Base-by-base conservation (phyloP, 2,329 filamentous ascomycete genomes). In the Fusarium ramigenum region DNA sequence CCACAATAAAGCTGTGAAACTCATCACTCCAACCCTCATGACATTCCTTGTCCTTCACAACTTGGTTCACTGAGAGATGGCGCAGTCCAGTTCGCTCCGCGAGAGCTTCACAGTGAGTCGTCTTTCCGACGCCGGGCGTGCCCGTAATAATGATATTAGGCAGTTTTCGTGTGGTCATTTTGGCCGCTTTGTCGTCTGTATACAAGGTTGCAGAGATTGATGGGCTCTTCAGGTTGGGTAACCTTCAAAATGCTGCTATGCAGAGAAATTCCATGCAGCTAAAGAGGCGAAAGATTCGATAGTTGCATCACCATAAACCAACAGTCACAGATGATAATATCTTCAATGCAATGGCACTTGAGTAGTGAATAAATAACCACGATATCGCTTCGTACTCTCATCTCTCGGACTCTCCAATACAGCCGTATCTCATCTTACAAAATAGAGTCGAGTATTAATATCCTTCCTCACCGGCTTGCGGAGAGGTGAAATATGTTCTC, bases 121-220 rank as follows among this genome's bases (percentile, higher is more conserved):
- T 97, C 85, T 99, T 99, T 79, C 96, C 96, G 34, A 97, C 94
- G 62, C 96, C 96, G 1, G 96, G 96, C 25, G 96, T 99, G 73
- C 96, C 96, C 44, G 96, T 98, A 75, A 99, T 88, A 76, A 99
- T 93, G 78, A 99, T 94, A 82, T 98, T 99, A 36, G 96, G 96
- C 71, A 84, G 83, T 36, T 80, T 84, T 75, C 90, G 85, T 80
- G 85, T 83, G 63, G 75, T 83, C 58, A 66, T 70, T 73, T 66
- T 63, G 23, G 63, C 40, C 30, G 44, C 15, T 23, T 39, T 56
- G 59, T 39, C 47, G 61, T 56, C 47, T 42, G 39, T 57, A 42
- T 47, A 58, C 63, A 30, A 30, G 44, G 46, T 65, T 73, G 73
- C 75, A 78, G 76, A 75, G 69, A 78, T 78, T 73, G 67, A 65